Conservation (phyloP, 768 basidiomycete genomes). For the Xerocomellus intermedius region DNA sequence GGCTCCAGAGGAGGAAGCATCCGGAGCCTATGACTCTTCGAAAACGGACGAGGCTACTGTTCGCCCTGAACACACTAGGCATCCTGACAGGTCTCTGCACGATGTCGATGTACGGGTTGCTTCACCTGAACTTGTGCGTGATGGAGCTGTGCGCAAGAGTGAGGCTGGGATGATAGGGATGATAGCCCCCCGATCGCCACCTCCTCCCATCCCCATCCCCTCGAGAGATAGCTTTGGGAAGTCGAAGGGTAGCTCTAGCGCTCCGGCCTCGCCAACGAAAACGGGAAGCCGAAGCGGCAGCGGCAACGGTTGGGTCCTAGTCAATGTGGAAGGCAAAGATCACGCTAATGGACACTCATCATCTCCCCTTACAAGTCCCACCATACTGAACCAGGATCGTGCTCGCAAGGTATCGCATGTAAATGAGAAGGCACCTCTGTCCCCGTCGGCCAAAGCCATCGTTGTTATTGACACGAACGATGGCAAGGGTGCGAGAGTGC, state of each 20-base stretch:
- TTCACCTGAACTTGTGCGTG: constrained; percentile 50
- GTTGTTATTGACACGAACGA: constrained; percentile 60
- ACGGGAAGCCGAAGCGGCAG: constrained; percentile 36
- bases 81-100: constrained; percentile 40
- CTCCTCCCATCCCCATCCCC: constrained; percentile 27
- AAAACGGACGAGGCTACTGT: constrained; percentile 27
- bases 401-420: constrained; percentile 26
- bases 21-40: constrained; percentile 27
- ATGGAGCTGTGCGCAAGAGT: constrained; percentile 52
- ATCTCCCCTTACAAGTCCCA: constrained; percentile 25
- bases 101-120: constrained; percentile 51
- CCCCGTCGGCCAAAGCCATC: constrained; percentile 60
- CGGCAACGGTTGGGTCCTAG: constrained; percentile 63
- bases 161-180: constrained; percentile 61
- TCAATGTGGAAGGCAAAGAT: constrained; percentile 54
- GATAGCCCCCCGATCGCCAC: constrained; percentile 35
- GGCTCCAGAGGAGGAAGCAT: constrained; percentile 51
- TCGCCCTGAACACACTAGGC: constrained; percentile 26
- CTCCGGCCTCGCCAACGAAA: constrained; percentile 34
- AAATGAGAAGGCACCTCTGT: constrained; percentile 34
- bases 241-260: constrained; percentile 21
- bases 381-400: constrained; percentile 31
- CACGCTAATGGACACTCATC: constrained; percentile 26
- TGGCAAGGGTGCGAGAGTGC: constrained; percentile 28
- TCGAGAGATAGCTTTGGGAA: constrained; percentile 26